Evolutionary conservation across 805 yeast species (phyloP), one percentile per base, ranked within the genome.

Genomic region (Kregervanrija fluxuum): DNA sequence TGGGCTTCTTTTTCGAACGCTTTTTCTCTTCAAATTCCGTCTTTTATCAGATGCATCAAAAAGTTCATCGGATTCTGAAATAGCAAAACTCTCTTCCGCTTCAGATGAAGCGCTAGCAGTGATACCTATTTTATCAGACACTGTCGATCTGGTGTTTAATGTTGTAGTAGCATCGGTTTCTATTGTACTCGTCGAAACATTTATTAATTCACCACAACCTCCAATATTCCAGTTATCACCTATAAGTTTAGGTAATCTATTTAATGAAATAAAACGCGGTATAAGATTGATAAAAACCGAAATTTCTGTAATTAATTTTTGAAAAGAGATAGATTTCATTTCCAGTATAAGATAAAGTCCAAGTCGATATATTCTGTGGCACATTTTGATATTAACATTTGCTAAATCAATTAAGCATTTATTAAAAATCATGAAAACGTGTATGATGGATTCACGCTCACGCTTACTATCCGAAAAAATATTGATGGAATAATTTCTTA

Each of bases 261-360:
- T 45, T 11, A 64, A 40, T 34, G 55, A 49, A 3, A 78, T 52
- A 44, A 68, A 68, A 6, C 69, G 68, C 15, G 74, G 55, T 1
- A 70, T 60, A n/a, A 77, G 43, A 39, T 77, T 68, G 9, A 71
- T 53, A 48, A 80, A 77, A 3, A 71, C 51, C 4, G 66, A 50
- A 11, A 77, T 48, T 52, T 79, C 80, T 11, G 62, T 62, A 39
- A 65, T 69, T 3, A 78, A 48, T 0, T 64, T 54, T 2, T 67
- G 73, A 52, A 68, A 69, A 9, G 70, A 68, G 1, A 79, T 62
- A 10, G 64, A 54, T 14, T 66, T 58, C n/a, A 73, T 56, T 22
- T 54, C 56, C 2, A 68, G 46, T 3, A 69, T 51, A 12, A 68
- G 57, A 11, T 51, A 56, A 28, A 73, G 47, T 0, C 79, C 77